phyloP scores from a whole-genome alignment of 805 yeast species.

The Lipomyces kockii region DNA sequence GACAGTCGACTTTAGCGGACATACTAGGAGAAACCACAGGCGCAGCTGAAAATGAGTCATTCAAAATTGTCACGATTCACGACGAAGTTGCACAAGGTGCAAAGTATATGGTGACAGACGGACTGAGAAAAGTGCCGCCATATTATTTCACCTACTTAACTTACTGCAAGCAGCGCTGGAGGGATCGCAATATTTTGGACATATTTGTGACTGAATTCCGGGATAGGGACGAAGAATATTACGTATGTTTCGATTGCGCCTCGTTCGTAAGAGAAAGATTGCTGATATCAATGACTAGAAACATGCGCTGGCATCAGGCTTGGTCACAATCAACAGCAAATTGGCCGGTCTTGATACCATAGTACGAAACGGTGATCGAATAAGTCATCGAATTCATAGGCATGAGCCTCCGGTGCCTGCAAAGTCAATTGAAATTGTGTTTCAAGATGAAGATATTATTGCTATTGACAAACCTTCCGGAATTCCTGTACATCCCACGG shows the following conservation, averaged over 20 bases:
- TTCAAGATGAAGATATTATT: slow-evolving; percentile 73
- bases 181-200: slow-evolving; percentile 77
- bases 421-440: slow-evolving; percentile 63
- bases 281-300: slow-evolving; percentile 12
- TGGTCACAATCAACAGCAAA: slow-evolving; percentile 71
- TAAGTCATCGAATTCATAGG: slow-evolving; percentile 77
- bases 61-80: slow-evolving; percentile 37
- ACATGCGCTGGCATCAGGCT: slow-evolving; percentile 70
- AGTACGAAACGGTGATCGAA: slow-evolving; percentile 80
- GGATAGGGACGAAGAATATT: slow-evolving; percentile 71
- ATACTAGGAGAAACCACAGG: slow-evolving; percentile 25
- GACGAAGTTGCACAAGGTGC: slow-evolving; percentile 46
- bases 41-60: slow-evolving; percentile 15
- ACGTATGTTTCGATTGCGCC: slow-evolving; percentile 42
- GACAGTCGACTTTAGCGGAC: slow-evolving; percentile 14
- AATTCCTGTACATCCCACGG: slow-evolving; percentile 92
- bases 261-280: not conserved
- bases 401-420: slow-evolving; percentile 87
- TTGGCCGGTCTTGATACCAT: slow-evolving; percentile 67
- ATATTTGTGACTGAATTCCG: slow-evolving; percentile 85
- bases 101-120: slow-evolving; percentile 43
- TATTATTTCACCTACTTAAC: slow-evolving; percentile 90
- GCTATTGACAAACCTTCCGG: slow-evolving; percentile 95
- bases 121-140: slow-evolving; percentile 74
- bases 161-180: slow-evolving; percentile 90